Conservation (phyloP, 371 early-diverging fungal genomes). For the Mortierella sp. region DNA sequence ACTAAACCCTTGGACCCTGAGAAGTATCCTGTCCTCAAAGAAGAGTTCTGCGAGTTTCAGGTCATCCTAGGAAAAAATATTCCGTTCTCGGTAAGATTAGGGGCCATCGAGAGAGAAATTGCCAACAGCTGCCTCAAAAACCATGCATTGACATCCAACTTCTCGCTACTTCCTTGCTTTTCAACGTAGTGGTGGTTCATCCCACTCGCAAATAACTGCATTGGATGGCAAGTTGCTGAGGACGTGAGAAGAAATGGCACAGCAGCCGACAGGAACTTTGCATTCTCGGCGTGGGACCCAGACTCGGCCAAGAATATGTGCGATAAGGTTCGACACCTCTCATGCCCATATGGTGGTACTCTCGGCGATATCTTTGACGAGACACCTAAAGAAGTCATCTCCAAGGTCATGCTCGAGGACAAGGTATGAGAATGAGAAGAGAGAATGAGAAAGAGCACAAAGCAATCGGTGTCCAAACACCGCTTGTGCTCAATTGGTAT, state of each 20-base stretch:
- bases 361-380: conserved; percentile 25
- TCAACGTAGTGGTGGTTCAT: conserved; percentile 17
- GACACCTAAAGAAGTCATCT: conserved; percentile 13
- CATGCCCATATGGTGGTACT: conserved; percentile 17
- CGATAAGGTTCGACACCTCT: conserved; percentile 15
- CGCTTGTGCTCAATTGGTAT: background rate
- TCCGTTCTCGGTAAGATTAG: conserved; percentile 20
- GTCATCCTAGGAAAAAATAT: conserved; percentile 7
- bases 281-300: conserved; percentile 28
- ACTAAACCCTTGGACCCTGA: conserved; percentile 11
- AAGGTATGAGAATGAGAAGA: conserved; percentile 3
- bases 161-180: background rate
- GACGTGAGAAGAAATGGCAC: background rate
- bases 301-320: conserved; percentile 20
- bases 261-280: background rate
- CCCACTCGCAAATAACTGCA: conserved; percentile 4
- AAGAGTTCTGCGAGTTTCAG: conserved; percentile 24
- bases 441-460: background rate
- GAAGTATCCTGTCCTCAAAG: conserved; percentile 17
- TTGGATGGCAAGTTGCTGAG: conserved; percentile 13
- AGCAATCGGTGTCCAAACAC: background rate
- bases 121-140: background rate
- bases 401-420: conserved; percentile 36
- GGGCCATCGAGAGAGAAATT: background rate
- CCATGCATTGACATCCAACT: background rate